Percentiles rank a stretch among this genome's conserved stretches.
Evolutionary conservation across 2,329 filamentous ascomycete genomes (phyloP).

Genomic region (Sclerotinia minor): DNA sequence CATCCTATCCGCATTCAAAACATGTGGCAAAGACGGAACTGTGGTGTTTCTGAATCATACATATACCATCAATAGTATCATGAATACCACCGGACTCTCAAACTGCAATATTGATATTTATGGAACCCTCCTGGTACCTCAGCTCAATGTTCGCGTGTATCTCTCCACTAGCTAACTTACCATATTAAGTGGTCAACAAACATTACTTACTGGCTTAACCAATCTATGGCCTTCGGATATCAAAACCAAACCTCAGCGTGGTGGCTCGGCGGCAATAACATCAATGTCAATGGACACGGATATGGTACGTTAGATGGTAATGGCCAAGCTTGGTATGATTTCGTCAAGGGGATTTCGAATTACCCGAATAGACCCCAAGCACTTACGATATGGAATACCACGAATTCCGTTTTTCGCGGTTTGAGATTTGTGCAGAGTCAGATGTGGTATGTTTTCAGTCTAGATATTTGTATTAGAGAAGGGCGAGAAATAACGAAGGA

Average conservation of each 20-base stretch:
- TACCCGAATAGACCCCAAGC: constrained; percentile 52
- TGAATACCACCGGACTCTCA: constrained; percentile 48
- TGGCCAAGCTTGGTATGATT: constrained; percentile 60
- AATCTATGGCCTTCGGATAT: constrained; percentile 46
- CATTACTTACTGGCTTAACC: constrained; percentile 23
- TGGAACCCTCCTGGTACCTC: constrained; percentile 48
- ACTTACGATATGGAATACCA: constrained; percentile 50
- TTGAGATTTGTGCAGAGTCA: constrained; percentile 56
- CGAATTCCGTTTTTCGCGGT: constrained; percentile 51
- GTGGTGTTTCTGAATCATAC: constrained; percentile 47
- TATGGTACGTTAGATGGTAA: constrained; percentile 59
- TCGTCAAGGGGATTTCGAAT: constrained; percentile 48
- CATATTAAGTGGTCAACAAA: constrained; percentile 17
- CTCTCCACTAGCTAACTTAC: constrained; percentile 39
- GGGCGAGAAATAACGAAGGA: background rate
- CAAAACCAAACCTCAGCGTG: constrained; percentile 59
- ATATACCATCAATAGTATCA: constrained; percentile 48
- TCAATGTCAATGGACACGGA: constrained; percentile 53
- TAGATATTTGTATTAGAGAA: too few relatives aligned
- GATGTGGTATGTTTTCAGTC: constrained; percentile 50
- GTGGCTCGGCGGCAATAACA: constrained; percentile 54
- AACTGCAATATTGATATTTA: constrained; percentile 51
- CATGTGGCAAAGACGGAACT: constrained; percentile 45
- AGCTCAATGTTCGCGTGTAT: constrained; percentile 39
- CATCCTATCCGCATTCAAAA: constrained; percentile 46